A percentile compares a stretch with the other conserved stretches of the same genome.
These are phyloP conservation scores for Dothidotthia symphoricarpi DNA, from an alignment of 2,329 filamentous ascomycete species.

Conservation along the genomic window DNA sequence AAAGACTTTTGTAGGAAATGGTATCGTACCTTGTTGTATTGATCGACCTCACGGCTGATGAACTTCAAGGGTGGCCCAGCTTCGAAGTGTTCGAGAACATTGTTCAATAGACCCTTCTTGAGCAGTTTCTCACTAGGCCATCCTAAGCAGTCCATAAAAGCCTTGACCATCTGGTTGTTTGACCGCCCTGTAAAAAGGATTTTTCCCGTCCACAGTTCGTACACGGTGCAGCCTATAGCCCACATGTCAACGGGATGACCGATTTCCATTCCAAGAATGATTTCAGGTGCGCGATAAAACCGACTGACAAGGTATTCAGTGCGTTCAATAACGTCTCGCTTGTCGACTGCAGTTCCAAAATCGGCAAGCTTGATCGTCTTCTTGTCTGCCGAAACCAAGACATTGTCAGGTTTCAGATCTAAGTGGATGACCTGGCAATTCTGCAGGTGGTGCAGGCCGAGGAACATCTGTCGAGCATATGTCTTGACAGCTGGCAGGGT, in stretches of 20 bases:
- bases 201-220: slow-evolving; percentile 95
- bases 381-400: slow-evolving; percentile 58
- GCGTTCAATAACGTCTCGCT: slow-evolving; percentile 78
- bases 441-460: slow-evolving; percentile 81
- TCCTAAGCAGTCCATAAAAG: slow-evolving; percentile 93
- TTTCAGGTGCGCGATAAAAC: slow-evolving; percentile 95
- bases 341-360: slow-evolving; percentile 90
- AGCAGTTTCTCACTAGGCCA: slow-evolving; percentile 88
- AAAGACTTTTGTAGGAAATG: background rate
- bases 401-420: slow-evolving; percentile 97
- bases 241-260: slow-evolving; percentile 95
- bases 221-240: slow-evolving; percentile 96
- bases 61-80: slow-evolving; percentile 69
- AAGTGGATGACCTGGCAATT: slow-evolving; percentile 93
- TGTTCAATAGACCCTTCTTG: slow-evolving; percentile 63
- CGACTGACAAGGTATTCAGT: slow-evolving; percentile 94
- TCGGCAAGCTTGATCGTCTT: slow-evolving; percentile 93
- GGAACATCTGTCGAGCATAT: slow-evolving; percentile 92
- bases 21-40: slow-evolving; percentile 30
- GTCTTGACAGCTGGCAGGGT: slow-evolving; percentile 82
- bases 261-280: slow-evolving; percentile 94
- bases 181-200: slow-evolving; percentile 92
- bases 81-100: slow-evolving; percentile 70
- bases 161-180: slow-evolving; percentile 97
- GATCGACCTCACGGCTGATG: slow-evolving; percentile 71